phyloP scores from a whole-genome alignment of 441 rosid species.

The Capsella rubella region DNA sequence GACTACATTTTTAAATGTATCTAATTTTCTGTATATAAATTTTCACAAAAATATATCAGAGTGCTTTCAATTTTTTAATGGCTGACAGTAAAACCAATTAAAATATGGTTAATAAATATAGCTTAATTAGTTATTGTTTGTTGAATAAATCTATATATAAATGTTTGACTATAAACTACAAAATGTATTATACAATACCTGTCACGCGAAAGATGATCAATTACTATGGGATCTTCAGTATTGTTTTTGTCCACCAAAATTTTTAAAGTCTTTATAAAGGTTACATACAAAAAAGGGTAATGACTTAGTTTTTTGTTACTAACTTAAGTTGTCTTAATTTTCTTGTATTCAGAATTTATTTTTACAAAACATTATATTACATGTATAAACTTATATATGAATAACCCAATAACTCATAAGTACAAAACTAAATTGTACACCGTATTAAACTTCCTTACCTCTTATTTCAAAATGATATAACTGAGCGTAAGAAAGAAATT shows the following conservation, averaged over 20 bases:
- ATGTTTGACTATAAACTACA: not conserved
- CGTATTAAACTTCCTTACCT: not conserved
- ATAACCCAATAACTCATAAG: not conserved
- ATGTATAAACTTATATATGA: not conserved
- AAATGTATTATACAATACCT: not conserved
- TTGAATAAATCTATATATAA: not conserved
- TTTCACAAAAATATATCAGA: no score
- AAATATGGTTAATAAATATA: not conserved
- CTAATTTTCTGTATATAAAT: no score
- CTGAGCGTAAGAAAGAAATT: not conserved
- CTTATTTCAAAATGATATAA: not conserved
- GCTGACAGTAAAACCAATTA: no score
- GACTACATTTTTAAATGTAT: no score
- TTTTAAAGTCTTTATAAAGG: not conserved
- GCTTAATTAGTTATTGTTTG: not conserved
- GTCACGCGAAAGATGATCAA: not conserved
- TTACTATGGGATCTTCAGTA: not conserved
- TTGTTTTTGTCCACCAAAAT: not conserved
- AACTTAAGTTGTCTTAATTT: not conserved
- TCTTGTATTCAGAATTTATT: not conserved
- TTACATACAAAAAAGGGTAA: not conserved
- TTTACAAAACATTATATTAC: not conserved
- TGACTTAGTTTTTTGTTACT: not conserved
- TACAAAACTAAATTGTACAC: not conserved
- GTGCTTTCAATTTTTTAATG: no score